Percentiles rank a stretch among this genome's conserved stretches.
These are phyloP conservation scores for Ogataea henricii DNA, from an alignment of 805 yeast genomes.

Conservation along the genomic window DNA sequence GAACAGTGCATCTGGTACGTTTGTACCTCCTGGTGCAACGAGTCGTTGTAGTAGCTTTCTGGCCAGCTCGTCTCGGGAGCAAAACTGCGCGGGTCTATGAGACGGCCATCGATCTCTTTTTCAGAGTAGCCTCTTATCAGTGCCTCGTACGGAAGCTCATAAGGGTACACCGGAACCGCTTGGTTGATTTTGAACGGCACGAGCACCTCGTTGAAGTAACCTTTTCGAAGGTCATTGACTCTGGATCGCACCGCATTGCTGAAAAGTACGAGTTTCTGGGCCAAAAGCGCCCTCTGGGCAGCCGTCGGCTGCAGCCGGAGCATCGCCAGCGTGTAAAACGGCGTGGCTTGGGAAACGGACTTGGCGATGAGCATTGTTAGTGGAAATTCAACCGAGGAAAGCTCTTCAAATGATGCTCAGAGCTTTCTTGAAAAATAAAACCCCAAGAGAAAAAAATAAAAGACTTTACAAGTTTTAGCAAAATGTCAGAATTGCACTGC, in stretches of 20 bases:
- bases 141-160: conserved; percentile 28
- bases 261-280: conserved; percentile 16
- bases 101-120: conserved; percentile 16
- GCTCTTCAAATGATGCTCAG: no score
- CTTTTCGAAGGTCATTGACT: conserved; percentile 21
- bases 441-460: conserved; percentile 5
- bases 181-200: conserved; percentile 19
- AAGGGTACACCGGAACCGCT: conserved; percentile 16
- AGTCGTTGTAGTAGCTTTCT: conserved; percentile 17
- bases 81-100: conserved; percentile 24
- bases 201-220: conserved; percentile 23
- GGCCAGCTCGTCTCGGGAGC: conserved; percentile 27
- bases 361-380: conserved; percentile 12
- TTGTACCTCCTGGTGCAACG: conserved; percentile 14
- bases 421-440: no score
- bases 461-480: no score
- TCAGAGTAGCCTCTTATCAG: conserved; percentile 25
- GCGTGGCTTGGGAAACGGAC: background rate
- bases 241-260: conserved; percentile 21
- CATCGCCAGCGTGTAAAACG: conserved; percentile 18
- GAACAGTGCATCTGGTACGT: conserved; percentile 24
- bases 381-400: background rate
- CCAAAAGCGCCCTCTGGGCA: conserved; percentile 16
- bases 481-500: no score
- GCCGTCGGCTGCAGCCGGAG: conserved; percentile 19